phyloP scores from a whole-genome alignment of 2,329 filamentous ascomycete genomes.

The Albifimbria verrucaria region DNA sequence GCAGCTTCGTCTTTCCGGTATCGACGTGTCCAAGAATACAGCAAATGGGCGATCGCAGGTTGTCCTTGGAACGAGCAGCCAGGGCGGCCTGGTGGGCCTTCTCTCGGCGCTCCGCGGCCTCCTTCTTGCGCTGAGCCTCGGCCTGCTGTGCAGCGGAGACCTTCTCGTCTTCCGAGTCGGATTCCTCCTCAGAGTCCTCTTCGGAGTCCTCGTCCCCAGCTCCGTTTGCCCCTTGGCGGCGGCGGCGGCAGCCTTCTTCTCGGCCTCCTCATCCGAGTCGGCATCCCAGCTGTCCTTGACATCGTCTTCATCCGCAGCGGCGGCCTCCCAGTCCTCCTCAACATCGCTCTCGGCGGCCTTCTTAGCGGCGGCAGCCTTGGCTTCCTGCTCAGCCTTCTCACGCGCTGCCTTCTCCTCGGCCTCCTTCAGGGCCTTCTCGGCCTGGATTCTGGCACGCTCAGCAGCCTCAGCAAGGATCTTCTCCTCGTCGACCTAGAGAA shows the following conservation, averaged over 20 bases:
- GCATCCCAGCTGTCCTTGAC: conserved; percentile 97
- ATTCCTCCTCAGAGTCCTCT: conserved; percentile 57
- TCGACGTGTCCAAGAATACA: conserved; percentile 99
- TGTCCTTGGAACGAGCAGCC: conserved; percentile 86
- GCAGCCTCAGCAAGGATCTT: conserved; percentile 74
- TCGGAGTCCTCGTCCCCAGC: conserved; percentile 21
- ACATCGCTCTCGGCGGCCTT: conserved; percentile 57
- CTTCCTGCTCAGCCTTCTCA: conserved; percentile 55
- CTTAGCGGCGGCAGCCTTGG: conserved; percentile 50
- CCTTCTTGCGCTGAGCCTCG: conserved; percentile 76
- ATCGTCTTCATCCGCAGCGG: conserved; percentile 72
- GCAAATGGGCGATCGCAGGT: conserved; percentile 96
- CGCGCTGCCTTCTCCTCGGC: conserved; percentile 58
- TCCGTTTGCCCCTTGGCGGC: conserved; percentile 20
- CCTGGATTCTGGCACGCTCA: conserved; percentile 65
- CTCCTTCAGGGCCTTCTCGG: conserved; percentile 62
- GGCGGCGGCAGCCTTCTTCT: conserved; percentile 28
- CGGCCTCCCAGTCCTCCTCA: conserved; percentile 85
- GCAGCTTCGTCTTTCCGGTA: conserved; percentile 98
- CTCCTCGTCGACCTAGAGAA: conserved; percentile 65
- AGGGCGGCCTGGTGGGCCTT: conserved; percentile 89
- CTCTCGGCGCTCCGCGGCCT: conserved; percentile 83
- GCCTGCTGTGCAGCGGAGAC: conserved; percentile 69
- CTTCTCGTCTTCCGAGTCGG: conserved; percentile 70
- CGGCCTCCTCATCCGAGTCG: conserved; percentile 68